Evolutionary conservation across 345 rosid genomes (phyloP), one percentile per base, ranked within the genome.

Genomic region (Fremontodendron californicum): DNA sequence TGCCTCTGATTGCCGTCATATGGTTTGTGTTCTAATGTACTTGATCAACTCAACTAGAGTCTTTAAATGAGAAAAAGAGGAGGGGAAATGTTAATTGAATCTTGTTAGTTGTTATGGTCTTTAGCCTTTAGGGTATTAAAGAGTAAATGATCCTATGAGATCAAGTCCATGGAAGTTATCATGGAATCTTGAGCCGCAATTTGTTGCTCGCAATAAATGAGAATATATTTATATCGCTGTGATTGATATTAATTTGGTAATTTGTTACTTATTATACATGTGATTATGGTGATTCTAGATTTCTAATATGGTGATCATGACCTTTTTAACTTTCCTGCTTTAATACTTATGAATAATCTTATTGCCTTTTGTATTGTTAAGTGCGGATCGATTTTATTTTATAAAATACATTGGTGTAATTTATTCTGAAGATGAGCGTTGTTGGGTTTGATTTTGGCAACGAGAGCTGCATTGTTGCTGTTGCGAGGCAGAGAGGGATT

Each of bases 391-490:
- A 58, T 60, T 84, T 61, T 73, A 12, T 25, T 46, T 12, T 68
- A 25, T 45, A 6, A 71, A 18, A 11, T 66, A 73, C 37, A 51
- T 75, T 11, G 23, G 65, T 66, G 11, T 35, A 65, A 13, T 45
- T 73, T 33, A 52, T 58, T 16, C 51, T 42, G 39, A 90, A 72
- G 75, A 96, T 96, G 99, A 96, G 99, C n/a, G 98, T 96, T 62
- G 97, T 93, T 13, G 99, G 99, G 27, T 93, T 96, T 82, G 99
- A 96, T 83, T 88, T 93, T 60, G 99, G 99, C 57, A 96, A 96
- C 67, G 98, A 96, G 88, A 96, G 87, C 74, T 84, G 97, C 81
- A 82, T 93, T 79, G 99, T 96, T 51, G 99, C 99, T 52, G 99
- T 96, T 78, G 99, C 99, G 0, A 88, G 99, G 86, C 98, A 96